phyloP scores from a whole-genome alignment of 305 asterid species.

The Galium porrigens region DNA sequence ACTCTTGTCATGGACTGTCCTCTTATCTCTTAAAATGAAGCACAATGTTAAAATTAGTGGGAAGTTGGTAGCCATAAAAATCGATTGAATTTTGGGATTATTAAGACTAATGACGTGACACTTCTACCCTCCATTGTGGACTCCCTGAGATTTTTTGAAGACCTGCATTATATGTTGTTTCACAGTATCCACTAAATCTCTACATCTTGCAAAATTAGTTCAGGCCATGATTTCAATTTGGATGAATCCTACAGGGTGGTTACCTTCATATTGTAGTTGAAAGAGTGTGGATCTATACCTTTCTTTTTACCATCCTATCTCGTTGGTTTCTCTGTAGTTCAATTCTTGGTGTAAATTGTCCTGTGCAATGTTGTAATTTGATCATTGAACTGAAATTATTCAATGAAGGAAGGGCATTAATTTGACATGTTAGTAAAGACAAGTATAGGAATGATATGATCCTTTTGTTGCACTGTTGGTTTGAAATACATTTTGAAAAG shows the following conservation, averaged over 20 bases:
- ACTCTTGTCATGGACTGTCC: background rate
- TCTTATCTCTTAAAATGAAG: background rate
- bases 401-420: background rate
- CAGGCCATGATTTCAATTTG: background rate
- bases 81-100: background rate
- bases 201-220: background rate
- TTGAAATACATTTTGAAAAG: background rate
- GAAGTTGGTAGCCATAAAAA: background rate
- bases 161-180: background rate
- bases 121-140: too few species aligned
- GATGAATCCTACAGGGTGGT: background rate
- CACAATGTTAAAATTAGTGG: background rate
- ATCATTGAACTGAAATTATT: background rate
- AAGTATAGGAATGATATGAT: background rate
- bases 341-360: background rate
- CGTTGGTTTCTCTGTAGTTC: background rate
- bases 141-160: background rate
- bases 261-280: background rate
- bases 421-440: background rate
- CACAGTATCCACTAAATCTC: background rate
- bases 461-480: background rate
- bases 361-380: background rate
- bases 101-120: too few species aligned
- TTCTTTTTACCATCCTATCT: background rate
- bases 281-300: background rate